Evolutionary conservation across 2,329 filamentous ascomycete genomes (phyloP), one percentile per base, ranked within the genome.

Genomic region (Aspergillus proliferans): DNA sequence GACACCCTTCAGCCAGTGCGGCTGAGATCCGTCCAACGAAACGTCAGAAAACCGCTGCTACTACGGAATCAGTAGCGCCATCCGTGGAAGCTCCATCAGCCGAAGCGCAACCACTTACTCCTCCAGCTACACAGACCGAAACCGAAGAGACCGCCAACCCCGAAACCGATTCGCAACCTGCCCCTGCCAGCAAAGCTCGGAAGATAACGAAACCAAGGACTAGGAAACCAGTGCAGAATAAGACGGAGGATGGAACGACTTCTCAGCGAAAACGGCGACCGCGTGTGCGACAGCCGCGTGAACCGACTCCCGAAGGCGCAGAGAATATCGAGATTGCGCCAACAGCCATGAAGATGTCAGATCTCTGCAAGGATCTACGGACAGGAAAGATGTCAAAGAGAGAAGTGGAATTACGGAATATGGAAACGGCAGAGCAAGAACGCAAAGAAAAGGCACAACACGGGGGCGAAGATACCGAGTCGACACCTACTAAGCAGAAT

Each of bases 331-430:
- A 78, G 64, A 83, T 84, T 45, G 72, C 79, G 46, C 73, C 79
- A 0, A 70, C 74, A 10, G 67, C 71, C 18, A 70, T 79, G 3
- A 80, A 75, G 46, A 84, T 85, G 81, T 75, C 71, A 28, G 76
- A 81, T 42, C 64, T 85, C 2, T 79, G 75, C 55, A 75, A 72
- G 46, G 78, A 80, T 54, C 65, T 73, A 33, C 68, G 71, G n/a
- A 73, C 72, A 1, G 82, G 82, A 42, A 79, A 75, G 54, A 74
- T 76, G 36, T 84, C 82, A 0, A 73, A 76, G 50, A 73, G 76
- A 5, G 82, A 84, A 56, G 76, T 71, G 47, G 74, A 78, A 53
- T 73, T 85, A 66, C 76, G 76, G 7, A 72, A 73, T 47, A 75
- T 83, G 48, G 77, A 85, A 55, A 75, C 77, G 70, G 74, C 69